Conservation (phyloP, 2,329 filamentous ascomycete genomes). For the Colletotrichum sp. region DNA sequence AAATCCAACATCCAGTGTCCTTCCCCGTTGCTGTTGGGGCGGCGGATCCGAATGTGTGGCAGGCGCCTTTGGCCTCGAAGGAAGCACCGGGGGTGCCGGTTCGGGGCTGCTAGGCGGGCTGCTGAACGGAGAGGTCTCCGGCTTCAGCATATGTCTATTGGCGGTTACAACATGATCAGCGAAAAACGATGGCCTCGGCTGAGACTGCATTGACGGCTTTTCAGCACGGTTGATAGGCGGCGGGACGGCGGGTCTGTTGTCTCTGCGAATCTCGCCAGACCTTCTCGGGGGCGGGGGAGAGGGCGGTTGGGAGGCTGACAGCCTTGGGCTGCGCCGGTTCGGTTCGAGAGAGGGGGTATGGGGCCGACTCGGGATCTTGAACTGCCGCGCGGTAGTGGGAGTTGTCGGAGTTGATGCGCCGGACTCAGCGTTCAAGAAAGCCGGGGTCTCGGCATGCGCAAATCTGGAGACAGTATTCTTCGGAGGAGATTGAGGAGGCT, state of each 20-base stretch:
- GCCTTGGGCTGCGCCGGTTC: slow-evolving; percentile 50
- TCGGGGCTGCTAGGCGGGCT: slow-evolving; percentile 79
- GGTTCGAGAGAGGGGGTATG: slow-evolving; percentile 57
- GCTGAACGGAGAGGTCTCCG: slow-evolving; percentile 77
- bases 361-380: slow-evolving; percentile 61
- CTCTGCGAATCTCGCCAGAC: slow-evolving; percentile 63
- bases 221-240: slow-evolving; percentile 82
- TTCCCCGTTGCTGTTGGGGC: slow-evolving; percentile 28
- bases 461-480: slow-evolving; percentile 46
- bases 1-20: slow-evolving; percentile 40
- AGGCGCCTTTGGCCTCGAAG: slow-evolving; percentile 42
- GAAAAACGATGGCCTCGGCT: slow-evolving; percentile 28
- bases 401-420: slow-evolving; percentile 45
- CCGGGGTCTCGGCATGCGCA: slow-evolving; percentile 43
- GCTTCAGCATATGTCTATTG: slow-evolving; percentile 38
- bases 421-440: slow-evolving; percentile 54
- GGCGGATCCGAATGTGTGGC: slow-evolving; percentile 27
- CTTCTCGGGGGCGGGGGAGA: slow-evolving; percentile 69
- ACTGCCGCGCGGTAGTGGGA: slow-evolving; percentile 47
- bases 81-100: slow-evolving; percentile 55
- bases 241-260: slow-evolving; percentile 56
- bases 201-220: slow-evolving; percentile 55
- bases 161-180: slow-evolving; percentile 26
- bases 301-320: slow-evolving; percentile 56
- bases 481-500: slow-evolving; percentile 74